Evolutionary conservation across 768 basidiomycete genomes (phyloP).

Genomic region (Suillus ampliporus): DNA sequence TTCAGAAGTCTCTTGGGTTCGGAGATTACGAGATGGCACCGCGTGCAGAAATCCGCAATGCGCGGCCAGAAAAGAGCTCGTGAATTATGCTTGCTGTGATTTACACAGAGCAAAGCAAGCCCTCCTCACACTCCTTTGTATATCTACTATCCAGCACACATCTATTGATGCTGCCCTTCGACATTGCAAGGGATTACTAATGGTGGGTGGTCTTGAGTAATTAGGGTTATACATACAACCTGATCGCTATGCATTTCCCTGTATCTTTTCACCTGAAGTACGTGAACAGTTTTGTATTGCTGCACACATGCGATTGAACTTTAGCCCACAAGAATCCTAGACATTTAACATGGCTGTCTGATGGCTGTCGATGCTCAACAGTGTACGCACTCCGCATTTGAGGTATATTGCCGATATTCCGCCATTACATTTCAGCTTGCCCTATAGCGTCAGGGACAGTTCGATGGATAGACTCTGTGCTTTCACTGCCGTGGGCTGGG

Average conservation of each 20-base stretch:
- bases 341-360: neutral
- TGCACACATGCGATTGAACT: neutral
- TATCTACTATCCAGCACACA: neutral
- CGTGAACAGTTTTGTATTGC: neutral
- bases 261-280: neutral
- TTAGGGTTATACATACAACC: neutral
- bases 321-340: neutral
- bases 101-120: neutral
- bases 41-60: conserved; percentile 35
- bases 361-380: neutral
- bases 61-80: conserved; percentile 7
- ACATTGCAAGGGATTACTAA: neutral
- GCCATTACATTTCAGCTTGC: neutral
- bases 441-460: neutral
- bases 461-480: neutral
- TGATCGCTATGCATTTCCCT: neutral
- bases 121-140: neutral
- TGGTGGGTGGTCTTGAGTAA: neutral
- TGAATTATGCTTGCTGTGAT: neutral
- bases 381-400: neutral
- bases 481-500: no score
- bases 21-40: conserved; percentile 59
- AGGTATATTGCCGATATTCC: neutral
- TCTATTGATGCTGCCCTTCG: neutral
- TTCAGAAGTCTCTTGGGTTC: conserved; percentile 84